Base-by-base conservation (phyloP, 352 stramenopile species). In the Globisporangium splendens region DNA sequence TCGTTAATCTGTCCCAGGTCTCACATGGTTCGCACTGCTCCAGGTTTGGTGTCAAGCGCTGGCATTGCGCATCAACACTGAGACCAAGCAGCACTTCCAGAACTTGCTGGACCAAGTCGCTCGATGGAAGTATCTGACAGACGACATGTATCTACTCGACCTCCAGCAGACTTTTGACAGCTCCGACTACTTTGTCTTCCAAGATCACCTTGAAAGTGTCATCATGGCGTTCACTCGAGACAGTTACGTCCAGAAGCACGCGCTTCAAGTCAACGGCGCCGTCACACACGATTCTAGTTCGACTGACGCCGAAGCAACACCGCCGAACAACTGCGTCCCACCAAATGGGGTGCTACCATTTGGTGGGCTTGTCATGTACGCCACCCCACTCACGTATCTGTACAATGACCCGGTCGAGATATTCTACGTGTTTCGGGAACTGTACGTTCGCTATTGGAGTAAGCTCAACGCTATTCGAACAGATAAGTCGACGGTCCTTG, bases 361-460 rank as follows among this genome's bases (percentile, higher is more conserved):
- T 48, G 84, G 74, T 39, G 83, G 83, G 1, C 65, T 93, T 39
- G 76, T 88, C 21, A 81, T 90, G 68, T 93, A 88, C 58, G 59
- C 80, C 12, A 79, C 81, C 18, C 83, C 83, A 46, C 73, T 93
- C 47, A 69, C 73, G 38, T 93, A 91, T 52, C 46, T 93, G 28
- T 90, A 82, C 53, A 54, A 74, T n/a, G 82, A 93, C 54, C 52
- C 69, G 4, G 66, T 75, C 22, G 73, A 86, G 38, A 70, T 91
- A 12, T 93, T 91, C 56, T 83, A 77, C 46, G 71, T 91, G 13
- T 93, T 93, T 46, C 81, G 83, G 8, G 79, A 88, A 43, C 73
- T 93, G 69, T 93, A 91, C 65, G 63, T 72, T 8, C 78, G 78
- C 47, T 91, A 89, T 59, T 93, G 83, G 83, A 89, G 83, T 66